Evolutionary conservation across 1,284 basidiomycete genomes (phyloP).

Genomic region (Rhodofomes roseus): DNA sequence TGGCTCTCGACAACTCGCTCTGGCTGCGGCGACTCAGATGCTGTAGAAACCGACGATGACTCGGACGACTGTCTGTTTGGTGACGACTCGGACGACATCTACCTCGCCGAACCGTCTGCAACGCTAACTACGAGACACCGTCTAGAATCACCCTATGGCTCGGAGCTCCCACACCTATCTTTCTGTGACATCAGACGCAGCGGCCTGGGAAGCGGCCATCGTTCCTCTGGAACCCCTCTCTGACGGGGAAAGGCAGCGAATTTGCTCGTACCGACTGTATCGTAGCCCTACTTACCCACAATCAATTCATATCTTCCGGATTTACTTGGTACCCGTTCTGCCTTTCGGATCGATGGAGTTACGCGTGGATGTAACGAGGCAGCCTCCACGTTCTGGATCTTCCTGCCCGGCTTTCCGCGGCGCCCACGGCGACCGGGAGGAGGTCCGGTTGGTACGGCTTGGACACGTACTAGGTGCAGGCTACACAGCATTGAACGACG

Average conservation of each 20-base stretch:
- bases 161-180: background rate
- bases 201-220: background rate
- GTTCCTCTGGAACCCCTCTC: background rate
- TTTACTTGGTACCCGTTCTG: slow-evolving; percentile 5
- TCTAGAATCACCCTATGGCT: background rate
- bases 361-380: slow-evolving; percentile 10
- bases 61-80: background rate
- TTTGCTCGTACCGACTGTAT: background rate
- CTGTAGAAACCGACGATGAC: background rate
- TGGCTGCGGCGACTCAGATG: background rate
- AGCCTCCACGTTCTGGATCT: slow-evolving; percentile 3
- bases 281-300: background rate
- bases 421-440: background rate
- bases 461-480: background rate
- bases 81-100: background rate
- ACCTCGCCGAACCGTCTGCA: background rate
- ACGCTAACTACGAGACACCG: background rate
- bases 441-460: background rate
- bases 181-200: background rate
- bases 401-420: background rate
- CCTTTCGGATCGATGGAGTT: slow-evolving; percentile 5
- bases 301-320: slow-evolving; percentile 1
- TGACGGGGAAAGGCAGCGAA: background rate
- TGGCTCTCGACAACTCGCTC: background rate
- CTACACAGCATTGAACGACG: background rate